These are phyloP conservation scores for Haplosporangium sp. DNA, from an alignment of 371 early-diverging fungal genomes.

Conservation along the genomic window DNA sequence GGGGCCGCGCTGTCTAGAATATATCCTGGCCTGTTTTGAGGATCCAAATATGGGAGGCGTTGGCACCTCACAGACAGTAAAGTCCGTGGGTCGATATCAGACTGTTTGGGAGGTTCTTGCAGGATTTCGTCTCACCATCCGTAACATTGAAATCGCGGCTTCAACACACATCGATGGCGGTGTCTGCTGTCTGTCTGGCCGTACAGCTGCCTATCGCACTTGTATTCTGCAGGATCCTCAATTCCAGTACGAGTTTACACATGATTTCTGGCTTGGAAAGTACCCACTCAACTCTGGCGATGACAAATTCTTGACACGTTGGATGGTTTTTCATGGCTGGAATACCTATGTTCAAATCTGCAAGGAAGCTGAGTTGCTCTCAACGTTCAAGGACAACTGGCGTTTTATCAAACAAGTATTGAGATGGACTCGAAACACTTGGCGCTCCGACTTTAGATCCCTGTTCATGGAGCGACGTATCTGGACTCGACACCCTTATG, in stretches of 20 bases:
- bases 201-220: constrained; percentile 80
- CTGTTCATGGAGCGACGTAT: constrained; percentile 71
- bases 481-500: constrained; percentile 77
- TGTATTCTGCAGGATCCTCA: constrained; percentile 76
- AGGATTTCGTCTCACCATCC: constrained; percentile 75
- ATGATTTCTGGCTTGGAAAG: constrained; percentile 77
- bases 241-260: constrained; percentile 75
- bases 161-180: constrained; percentile 83
- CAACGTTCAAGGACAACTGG: constrained; percentile 84
- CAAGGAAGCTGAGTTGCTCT: constrained; percentile 72
- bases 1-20: constrained; percentile 71
- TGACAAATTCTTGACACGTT: constrained; percentile 83
- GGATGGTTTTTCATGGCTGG: constrained; percentile 80
- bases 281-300: constrained; percentile 81
- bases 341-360: constrained; percentile 78
- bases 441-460: constrained; percentile 78
- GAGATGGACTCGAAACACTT: constrained; percentile 82
- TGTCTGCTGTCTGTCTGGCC: constrained; percentile 79
- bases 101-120: constrained; percentile 80
- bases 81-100: constrained; percentile 66
- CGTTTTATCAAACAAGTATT: constrained; percentile 75
- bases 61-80: constrained; percentile 76
- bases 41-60: constrained; percentile 79
- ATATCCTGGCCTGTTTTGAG: constrained; percentile 80
- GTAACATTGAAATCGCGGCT: constrained; percentile 80